Base-by-base conservation (phyloP, 805 yeast species). In the Ogataea kodamae region DNA sequence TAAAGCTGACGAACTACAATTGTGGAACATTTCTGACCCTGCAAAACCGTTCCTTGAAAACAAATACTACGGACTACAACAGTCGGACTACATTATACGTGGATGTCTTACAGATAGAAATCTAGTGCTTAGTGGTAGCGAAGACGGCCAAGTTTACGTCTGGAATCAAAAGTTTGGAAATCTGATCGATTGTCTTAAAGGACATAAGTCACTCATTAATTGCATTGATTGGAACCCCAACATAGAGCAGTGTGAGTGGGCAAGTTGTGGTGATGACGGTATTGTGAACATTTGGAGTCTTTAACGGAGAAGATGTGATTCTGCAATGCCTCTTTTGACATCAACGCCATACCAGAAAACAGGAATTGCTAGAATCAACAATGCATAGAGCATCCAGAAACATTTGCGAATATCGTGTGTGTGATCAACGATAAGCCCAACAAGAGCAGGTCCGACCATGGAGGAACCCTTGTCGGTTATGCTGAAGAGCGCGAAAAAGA, bases 231-330 rank as follows among this genome's bases (percentile, higher is more conserved):
- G 92, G 89, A 78, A 76, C 32, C 47, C 46, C 3, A 41, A 39
- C 13, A 13, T 18, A 5, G 47, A 45, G 7, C 54, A 54, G 27
- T 89, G 35, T 25, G 57, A 54, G 39, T 54, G 59, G 74, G 92
- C 87, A 5, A 78, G 90, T 13, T 88, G 87, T 23, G 86, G 95
- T 10, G 96, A 88, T 56, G 96, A 89, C 55, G 69, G 73, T 12
- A 58, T 68, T 6, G 79, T 86, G 3, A 76, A 77, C 37, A 68
- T 86, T 5, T 82, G 87, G 88, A 47, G 54, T 1, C 32, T 38
- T 17, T 41, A 26, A 18, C 20, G 67, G 21, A 48, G 24, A 2
- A 41, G 39, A n/a, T 16, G 33, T 7, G 57, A 57, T 24, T 54
- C 67, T 25, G 46, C 45, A 36, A 68, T 65, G 6, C 89, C 92